These are phyloP conservation scores for Eimeria maxima DNA, from an alignment of 169 alveolate genomes.

Conservation along the genomic window DNA sequence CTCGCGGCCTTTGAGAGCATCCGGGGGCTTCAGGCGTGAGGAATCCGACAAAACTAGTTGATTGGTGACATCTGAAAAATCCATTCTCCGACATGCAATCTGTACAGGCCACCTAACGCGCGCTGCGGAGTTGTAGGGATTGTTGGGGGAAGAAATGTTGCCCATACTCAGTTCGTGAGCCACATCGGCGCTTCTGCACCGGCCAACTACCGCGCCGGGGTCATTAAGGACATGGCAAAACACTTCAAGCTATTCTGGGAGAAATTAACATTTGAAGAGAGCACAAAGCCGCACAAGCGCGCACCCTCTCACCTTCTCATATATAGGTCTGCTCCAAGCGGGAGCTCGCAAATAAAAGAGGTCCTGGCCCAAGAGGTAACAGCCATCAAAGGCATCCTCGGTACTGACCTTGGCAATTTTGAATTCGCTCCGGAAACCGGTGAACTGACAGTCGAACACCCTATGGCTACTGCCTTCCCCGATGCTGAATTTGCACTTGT, in stretches of 20 bases:
- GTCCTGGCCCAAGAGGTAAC: conserved; percentile 60
- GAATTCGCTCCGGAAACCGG: conserved; percentile 54
- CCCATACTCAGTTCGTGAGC: conserved; percentile 70
- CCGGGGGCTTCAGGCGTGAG: neutral
- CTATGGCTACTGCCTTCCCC: conserved; percentile 72
- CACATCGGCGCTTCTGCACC: conserved; percentile 67
- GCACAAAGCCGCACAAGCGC: neutral
- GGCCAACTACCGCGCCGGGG: conserved; percentile 67
- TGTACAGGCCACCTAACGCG: conserved; percentile 53
- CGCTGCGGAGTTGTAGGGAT: conserved; percentile 75
- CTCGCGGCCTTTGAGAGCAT: neutral
- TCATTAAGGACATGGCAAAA: conserved; percentile 61
- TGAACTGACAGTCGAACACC: conserved; percentile 56
- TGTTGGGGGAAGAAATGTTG: conserved; percentile 69
- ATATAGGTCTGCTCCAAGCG: conserved; percentile 73
- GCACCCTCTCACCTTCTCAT: conserved; percentile 67
- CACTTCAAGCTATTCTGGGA: conserved; percentile 69
- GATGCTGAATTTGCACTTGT: conserved; percentile 43
- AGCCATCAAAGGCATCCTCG: conserved; percentile 48
- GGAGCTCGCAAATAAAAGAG: conserved; percentile 64
- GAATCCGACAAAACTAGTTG: too few species aligned
- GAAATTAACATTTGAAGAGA: neutral
- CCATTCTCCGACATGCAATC: neutral
- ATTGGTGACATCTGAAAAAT: neutral
- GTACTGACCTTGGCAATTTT: conserved; percentile 42